Percentiles rank a stretch among this genome's conserved stretches.
These are phyloP conservation scores for Astrephomene gubernaculifera DNA, from an alignment of 139 green algal species.

Conservation along the genomic window DNA sequence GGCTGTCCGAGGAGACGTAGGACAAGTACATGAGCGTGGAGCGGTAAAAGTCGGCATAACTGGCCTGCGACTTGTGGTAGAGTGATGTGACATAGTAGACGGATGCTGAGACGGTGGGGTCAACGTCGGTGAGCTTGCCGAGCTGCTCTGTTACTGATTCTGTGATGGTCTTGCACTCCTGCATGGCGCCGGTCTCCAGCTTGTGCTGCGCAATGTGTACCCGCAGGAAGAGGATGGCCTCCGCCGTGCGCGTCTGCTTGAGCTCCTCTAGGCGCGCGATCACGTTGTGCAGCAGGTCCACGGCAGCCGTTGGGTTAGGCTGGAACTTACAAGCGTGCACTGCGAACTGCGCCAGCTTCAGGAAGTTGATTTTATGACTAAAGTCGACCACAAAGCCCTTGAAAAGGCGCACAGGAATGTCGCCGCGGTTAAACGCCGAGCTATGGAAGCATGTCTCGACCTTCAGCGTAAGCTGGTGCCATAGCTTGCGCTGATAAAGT, in stretches of 20 bases:
- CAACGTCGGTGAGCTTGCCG: conserved; percentile 72
- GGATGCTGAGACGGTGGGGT: conserved; percentile 89
- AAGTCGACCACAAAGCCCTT: conserved; percentile 94
- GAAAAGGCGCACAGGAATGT: conserved; percentile 85
- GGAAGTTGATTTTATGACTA: conserved; percentile 91
- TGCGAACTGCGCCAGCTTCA: conserved; percentile 93
- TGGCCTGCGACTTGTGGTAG: conserved; percentile 86
- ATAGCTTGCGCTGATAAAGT: conserved; percentile 94
- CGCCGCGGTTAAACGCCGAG: conserved; percentile 63
- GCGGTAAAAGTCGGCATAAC: conserved; percentile 95
- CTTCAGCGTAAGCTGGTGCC: conserved; percentile 96
- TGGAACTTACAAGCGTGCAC: conserved; percentile 73
- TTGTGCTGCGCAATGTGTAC: conserved; percentile 94
- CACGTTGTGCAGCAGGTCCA: conserved; percentile 77
- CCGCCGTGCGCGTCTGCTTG: conserved; percentile 72
- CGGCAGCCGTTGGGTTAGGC: conserved; percentile 37
- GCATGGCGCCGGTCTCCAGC: conserved; percentile 58
- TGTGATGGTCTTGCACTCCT: conserved; percentile 68
- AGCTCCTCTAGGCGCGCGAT: conserved; percentile 77
- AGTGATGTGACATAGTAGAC: conserved; percentile 89
- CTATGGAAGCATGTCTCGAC: conserved; percentile 78
- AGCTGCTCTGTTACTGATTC: conserved; percentile 85
- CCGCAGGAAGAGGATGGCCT: conserved; percentile 91
- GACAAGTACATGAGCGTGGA: conserved; percentile 88
- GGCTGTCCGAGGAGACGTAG: conserved; percentile 86